Conservation (phyloP, 805 yeast genomes). For the Lipomyces yamanashiensis region DNA sequence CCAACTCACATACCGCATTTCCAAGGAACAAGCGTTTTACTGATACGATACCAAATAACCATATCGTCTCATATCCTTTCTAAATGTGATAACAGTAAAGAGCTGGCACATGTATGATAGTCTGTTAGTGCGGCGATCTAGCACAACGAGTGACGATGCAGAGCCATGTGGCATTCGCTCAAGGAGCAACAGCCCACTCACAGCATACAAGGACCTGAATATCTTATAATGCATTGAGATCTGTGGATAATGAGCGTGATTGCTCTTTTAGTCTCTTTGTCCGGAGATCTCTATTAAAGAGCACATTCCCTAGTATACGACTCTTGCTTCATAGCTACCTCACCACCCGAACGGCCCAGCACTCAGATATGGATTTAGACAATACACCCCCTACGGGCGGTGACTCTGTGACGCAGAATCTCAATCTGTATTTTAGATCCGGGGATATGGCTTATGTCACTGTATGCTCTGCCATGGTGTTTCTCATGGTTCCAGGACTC, state of each 20-base stretch:
- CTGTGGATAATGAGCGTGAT: background rate
- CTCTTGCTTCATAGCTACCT: background rate
- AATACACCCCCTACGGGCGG: slow-evolving; percentile 68
- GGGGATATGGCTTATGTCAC: slow-evolving; percentile 49
- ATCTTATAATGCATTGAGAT: background rate
- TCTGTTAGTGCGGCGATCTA: background rate
- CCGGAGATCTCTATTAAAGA: background rate
- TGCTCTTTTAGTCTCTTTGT: background rate
- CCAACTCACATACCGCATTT: too few relatives aligned
- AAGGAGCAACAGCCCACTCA: background rate
- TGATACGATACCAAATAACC: too few relatives aligned
- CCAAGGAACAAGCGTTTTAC: too few relatives aligned
- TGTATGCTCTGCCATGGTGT: slow-evolving; percentile 57
- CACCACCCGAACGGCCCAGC: background rate
- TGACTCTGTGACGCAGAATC: slow-evolving; percentile 70
- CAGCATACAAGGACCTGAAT: background rate
- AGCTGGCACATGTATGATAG: background rate
- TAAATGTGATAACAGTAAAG: background rate
- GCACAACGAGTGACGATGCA: background rate
- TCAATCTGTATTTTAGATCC: slow-evolving; percentile 58
- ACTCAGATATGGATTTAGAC: background rate
- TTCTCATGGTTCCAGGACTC: slow-evolving; percentile 95
- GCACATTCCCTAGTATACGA: background rate
- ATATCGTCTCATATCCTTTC: too few relatives aligned
- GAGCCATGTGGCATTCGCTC: background rate